Evolutionary conservation across 2,329 filamentous ascomycete genomes (phyloP).

Genomic region (Penicillium occitanis): DNA sequence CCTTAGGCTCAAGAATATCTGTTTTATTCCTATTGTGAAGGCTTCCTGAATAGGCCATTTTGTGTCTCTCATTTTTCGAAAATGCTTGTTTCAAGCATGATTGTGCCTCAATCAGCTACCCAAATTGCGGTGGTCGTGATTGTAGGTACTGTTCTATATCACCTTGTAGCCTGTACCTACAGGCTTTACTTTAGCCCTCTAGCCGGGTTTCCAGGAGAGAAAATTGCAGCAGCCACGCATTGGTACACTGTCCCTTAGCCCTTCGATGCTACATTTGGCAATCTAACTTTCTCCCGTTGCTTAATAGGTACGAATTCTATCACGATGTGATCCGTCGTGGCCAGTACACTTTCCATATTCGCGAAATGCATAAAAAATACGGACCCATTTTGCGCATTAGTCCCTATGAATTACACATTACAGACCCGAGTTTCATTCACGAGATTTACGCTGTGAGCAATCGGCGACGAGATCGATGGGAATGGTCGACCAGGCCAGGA

Average conservation of each 20-base stretch:
- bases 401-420: slow-evolving; percentile 36
- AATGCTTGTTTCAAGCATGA: neutral
- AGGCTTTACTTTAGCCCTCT: slow-evolving; percentile 38
- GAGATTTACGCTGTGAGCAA: slow-evolving; percentile 33
- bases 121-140: neutral
- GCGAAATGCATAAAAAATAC: slow-evolving; percentile 30
- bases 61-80: neutral
- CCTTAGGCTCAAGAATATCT: too few species aligned
- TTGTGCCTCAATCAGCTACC: neutral
- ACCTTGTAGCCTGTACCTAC: slow-evolving; percentile 25
- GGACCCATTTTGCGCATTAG: slow-evolving; percentile 38
- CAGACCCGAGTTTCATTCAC: slow-evolving; percentile 36
- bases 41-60: neutral
- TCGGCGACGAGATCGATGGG: slow-evolving; percentile 32
- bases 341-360: slow-evolving; percentile 27
- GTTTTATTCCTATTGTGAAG: too few species aligned
- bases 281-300: slow-evolving; percentile 15
- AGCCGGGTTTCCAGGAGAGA: slow-evolving; percentile 33
- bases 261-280: slow-evolving; percentile 30
- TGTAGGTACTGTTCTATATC: neutral
- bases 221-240: slow-evolving; percentile 33
- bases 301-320: slow-evolving; percentile 30
- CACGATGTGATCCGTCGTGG: slow-evolving; percentile 29
- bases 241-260: slow-evolving; percentile 27
- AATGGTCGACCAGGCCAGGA: slow-evolving; percentile 22